These are phyloP conservation scores for Echinosophora koreensis DNA, from an alignment of 306 rosid genomes.

Conservation along the genomic window DNA sequence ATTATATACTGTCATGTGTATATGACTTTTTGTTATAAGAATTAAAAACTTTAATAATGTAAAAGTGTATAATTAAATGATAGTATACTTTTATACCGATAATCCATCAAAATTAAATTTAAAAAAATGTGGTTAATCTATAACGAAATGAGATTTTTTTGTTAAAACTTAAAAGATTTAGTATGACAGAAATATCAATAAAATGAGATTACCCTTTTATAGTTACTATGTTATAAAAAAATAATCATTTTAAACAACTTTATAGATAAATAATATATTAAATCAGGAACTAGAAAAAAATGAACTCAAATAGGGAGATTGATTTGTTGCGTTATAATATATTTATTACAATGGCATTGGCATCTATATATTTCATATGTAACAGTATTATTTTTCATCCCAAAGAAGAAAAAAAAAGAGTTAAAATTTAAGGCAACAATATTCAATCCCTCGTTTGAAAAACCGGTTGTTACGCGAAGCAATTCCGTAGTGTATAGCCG, in stretches of 20 bases:
- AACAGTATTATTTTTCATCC: background rate
- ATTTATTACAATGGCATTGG: background rate
- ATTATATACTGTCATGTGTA: too few relatives aligned
- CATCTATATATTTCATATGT: too few relatives aligned
- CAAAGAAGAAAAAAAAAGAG: background rate
- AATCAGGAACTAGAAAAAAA: background rate
- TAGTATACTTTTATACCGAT: too few relatives aligned
- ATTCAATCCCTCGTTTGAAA: constrained; percentile 23
- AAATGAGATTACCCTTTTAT: background rate
- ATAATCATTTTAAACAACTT: background rate
- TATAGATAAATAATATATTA: background rate
- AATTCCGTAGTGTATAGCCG: constrained; percentile 30
- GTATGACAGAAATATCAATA: background rate
- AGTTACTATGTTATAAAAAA: background rate
- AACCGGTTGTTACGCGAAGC: background rate
- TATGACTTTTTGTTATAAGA: too few relatives aligned
- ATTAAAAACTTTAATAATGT: too few relatives aligned
- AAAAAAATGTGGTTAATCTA: too few relatives aligned
- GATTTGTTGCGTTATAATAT: background rate
- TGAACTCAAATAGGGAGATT: background rate
- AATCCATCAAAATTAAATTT: too few relatives aligned
- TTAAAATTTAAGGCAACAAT: background rate
- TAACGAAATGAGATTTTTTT: too few relatives aligned
- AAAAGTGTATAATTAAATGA: too few relatives aligned
- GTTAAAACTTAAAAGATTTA: background rate